phyloP scores from a whole-genome alignment of 2,329 filamentous ascomycete genomes.

The Botrytis pseudocinerea region DNA sequence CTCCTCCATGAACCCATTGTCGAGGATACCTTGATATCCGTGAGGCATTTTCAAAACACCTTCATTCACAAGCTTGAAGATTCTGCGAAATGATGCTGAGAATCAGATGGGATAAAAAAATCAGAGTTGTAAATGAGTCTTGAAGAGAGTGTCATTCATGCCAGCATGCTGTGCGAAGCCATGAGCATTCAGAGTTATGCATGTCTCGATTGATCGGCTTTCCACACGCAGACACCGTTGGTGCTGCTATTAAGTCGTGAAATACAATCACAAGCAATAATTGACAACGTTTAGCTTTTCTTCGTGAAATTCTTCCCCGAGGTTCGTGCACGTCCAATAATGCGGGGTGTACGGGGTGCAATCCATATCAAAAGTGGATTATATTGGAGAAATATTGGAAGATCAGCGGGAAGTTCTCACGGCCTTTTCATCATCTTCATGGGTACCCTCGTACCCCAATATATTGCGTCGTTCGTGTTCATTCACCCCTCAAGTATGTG shows the following conservation, averaged over 20 bases:
- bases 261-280: conserved; percentile 17
- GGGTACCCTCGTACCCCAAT: background rate
- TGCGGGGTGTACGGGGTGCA: conserved; percentile 12
- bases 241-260: conserved; percentile 5
- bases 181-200: background rate
- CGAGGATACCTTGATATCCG: conserved; percentile 21
- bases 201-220: background rate
- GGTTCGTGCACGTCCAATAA: conserved; percentile 8
- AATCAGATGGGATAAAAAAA: background rate
- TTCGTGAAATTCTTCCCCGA: background rate
- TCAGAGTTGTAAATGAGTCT: background rate
- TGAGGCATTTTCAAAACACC: conserved; percentile 10
- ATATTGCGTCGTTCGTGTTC: conserved; percentile 1
- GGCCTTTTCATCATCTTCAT: background rate
- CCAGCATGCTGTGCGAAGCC: background rate
- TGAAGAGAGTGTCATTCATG: background rate
- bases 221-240: background rate
- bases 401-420: background rate
- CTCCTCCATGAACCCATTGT: conserved; percentile 19
- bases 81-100: background rate
- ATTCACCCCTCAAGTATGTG: background rate
- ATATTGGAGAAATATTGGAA: background rate
- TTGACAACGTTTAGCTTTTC: background rate
- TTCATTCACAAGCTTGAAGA: background rate
- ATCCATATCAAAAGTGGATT: background rate